Conservation (phyloP, 176 grass and related monocot species). For the Guadua angustifolia region DNA sequence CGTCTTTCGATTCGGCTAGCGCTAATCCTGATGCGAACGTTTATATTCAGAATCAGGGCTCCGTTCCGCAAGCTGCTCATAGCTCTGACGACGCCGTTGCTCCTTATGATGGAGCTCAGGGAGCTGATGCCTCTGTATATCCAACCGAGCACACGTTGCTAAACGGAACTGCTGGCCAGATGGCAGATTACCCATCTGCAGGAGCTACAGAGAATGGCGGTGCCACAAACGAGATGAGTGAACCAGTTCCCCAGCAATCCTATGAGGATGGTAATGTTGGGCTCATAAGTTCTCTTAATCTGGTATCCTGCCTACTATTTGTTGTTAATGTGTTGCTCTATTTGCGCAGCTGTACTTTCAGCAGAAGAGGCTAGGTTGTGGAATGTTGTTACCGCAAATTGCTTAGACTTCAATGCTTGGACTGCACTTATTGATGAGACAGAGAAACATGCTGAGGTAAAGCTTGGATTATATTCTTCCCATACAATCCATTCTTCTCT, state of each 20-base stretch:
- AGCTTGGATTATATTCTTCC: neutral
- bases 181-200: slow-evolving; percentile 56
- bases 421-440: slow-evolving; percentile 91
- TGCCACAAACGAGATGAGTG: slow-evolving; percentile 38
- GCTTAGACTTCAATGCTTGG: slow-evolving; percentile 92
- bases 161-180: slow-evolving; percentile 59
- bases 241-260: slow-evolving; percentile 51
- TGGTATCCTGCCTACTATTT: slow-evolving; percentile 19
- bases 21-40: slow-evolving; percentile 45
- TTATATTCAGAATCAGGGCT: slow-evolving; percentile 14
- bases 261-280: slow-evolving; percentile 73
- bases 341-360: slow-evolving; percentile 64
- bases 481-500: neutral
- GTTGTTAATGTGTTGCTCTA: neutral
- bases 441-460: slow-evolving; percentile 81
- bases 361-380: slow-evolving; percentile 94
- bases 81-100: neutral
- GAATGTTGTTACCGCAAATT: slow-evolving; percentile 67
- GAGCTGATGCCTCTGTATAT: slow-evolving; percentile 37
- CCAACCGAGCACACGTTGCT: slow-evolving; percentile 50
- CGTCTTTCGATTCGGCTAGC: slow-evolving; percentile 15
- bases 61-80: slow-evolving; percentile 9
- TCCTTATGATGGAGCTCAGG: slow-evolving; percentile 31
- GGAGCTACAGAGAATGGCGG: slow-evolving; percentile 67
- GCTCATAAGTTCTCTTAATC: no score